Conservation (phyloP, 805 yeast species). For the Metschnikowia koreensis region DNA sequence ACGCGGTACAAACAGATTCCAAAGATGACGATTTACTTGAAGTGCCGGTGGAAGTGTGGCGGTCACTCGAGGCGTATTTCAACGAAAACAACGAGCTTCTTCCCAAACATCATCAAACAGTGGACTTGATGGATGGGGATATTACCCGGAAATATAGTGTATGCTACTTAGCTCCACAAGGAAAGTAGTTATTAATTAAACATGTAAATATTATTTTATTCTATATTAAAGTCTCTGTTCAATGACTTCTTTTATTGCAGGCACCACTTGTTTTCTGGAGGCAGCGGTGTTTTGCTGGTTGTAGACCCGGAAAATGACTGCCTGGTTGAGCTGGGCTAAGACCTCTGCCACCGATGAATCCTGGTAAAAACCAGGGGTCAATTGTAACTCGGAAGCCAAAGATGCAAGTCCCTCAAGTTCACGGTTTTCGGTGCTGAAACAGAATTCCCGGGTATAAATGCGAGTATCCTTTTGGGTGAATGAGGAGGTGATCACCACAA, state of each 20-base stretch:
- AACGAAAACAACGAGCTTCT: slow-evolving; percentile 6
- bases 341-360: slow-evolving; percentile 13
- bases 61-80: slow-evolving; percentile 9
- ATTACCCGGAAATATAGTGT: slow-evolving; percentile 18
- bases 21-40: slow-evolving; percentile 15
- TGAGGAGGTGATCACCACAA: slow-evolving; percentile 38
- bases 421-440: slow-evolving; percentile 22
- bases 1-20: slow-evolving; percentile 11
- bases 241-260: slow-evolving; percentile 42
- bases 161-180: slow-evolving; percentile 23
- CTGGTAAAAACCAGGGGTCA: slow-evolving; percentile 27
- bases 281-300: slow-evolving; percentile 57
- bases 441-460: slow-evolving; percentile 35
- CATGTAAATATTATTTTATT: neutral
- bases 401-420: slow-evolving; percentile 22
- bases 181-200: neutral
- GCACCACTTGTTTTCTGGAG: slow-evolving; percentile 86
- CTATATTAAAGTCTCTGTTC: slow-evolving; percentile 16
- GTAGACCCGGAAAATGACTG: slow-evolving; percentile 23
- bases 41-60: slow-evolving; percentile 12
- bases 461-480: slow-evolving; percentile 33
- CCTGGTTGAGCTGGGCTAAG: slow-evolving; percentile 14
- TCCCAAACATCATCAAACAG: slow-evolving; percentile 5
- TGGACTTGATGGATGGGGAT: slow-evolving; percentile 14
- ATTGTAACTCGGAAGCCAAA: slow-evolving; percentile 23